Evolutionary conservation across 257 asterid species (phyloP).

Genomic region (Rhazya stricta): DNA sequence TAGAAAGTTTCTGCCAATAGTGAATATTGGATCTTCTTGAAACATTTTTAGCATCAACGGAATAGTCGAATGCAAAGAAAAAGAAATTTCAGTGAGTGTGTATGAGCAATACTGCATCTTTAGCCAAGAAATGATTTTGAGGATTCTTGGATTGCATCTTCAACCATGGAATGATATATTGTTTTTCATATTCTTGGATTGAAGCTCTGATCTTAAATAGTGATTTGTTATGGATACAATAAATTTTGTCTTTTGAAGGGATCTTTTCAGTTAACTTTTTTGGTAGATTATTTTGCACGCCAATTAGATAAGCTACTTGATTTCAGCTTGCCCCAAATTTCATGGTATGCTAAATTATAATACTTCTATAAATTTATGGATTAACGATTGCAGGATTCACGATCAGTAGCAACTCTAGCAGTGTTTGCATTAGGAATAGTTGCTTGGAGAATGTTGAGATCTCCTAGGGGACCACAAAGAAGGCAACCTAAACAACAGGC

Average conservation of each 20-base stretch:
- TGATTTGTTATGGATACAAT: not conserved
- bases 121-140: not conserved
- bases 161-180: not conserved
- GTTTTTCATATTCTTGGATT: not conserved
- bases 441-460: constrained; percentile 74
- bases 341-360: not conserved
- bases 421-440: constrained; percentile 79
- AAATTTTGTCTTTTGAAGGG: not conserved
- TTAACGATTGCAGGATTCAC: constrained; percentile 50
- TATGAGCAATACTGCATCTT: not conserved
- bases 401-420: constrained; percentile 75
- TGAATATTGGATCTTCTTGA: not conserved
- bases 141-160: not conserved
- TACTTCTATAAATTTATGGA: not conserved
- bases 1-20: not conserved
- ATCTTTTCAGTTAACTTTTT: not conserved
- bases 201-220: too few relatives aligned
- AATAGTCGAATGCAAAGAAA: not conserved
- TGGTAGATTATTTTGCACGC: not conserved
- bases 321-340: not conserved
- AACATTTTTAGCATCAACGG: not conserved
- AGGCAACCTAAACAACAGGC: constrained; percentile 62
- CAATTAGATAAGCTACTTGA: not conserved
- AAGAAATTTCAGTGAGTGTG: not conserved
- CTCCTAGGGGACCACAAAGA: constrained; percentile 61